Percentiles rank a stretch among this genome's conserved stretches.
Evolutionary conservation across 176 grass and related monocot species (phyloP).

Genomic region (Ensete ventricosum): DNA sequence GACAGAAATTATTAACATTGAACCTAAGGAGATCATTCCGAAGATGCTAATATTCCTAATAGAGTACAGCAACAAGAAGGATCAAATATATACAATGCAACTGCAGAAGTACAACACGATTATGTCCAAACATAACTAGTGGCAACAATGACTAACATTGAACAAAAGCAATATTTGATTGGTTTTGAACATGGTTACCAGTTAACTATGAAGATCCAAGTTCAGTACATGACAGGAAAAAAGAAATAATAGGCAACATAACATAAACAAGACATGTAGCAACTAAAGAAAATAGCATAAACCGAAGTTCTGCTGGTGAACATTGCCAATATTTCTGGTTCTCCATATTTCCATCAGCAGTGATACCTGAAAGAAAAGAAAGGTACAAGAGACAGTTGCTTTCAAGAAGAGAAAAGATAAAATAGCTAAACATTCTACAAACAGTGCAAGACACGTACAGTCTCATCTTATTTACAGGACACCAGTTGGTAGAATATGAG

Average conservation of each 20-base stretch:
- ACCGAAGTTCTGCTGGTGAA: background rate
- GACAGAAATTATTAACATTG: too few relatives aligned
- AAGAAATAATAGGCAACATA: background rate
- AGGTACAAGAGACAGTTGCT: background rate
- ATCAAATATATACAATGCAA: too few relatives aligned
- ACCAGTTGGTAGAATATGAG: background rate
- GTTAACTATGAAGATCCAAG: background rate
- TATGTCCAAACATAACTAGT: too few relatives aligned
- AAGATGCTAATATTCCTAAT: too few relatives aligned
- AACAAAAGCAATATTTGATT: too few relatives aligned
- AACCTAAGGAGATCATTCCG: too few relatives aligned
- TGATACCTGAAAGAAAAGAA: constrained; percentile 4
- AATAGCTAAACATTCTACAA: background rate
- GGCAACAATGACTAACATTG: too few relatives aligned
- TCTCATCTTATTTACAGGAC: constrained; percentile 6
- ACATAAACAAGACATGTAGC: background rate
- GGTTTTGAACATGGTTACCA: background rate
- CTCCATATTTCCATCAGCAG: background rate
- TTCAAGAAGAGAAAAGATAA: background rate
- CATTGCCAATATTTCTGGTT: background rate
- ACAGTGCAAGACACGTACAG: background rate
- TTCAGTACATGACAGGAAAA: background rate
- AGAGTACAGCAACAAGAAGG: too few relatives aligned
- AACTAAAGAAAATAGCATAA: background rate
- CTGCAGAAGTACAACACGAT: too few relatives aligned